phyloP scores from a whole-genome alignment of 2,329 filamentous ascomycete genomes.

The Colletotrichum siamense region DNA sequence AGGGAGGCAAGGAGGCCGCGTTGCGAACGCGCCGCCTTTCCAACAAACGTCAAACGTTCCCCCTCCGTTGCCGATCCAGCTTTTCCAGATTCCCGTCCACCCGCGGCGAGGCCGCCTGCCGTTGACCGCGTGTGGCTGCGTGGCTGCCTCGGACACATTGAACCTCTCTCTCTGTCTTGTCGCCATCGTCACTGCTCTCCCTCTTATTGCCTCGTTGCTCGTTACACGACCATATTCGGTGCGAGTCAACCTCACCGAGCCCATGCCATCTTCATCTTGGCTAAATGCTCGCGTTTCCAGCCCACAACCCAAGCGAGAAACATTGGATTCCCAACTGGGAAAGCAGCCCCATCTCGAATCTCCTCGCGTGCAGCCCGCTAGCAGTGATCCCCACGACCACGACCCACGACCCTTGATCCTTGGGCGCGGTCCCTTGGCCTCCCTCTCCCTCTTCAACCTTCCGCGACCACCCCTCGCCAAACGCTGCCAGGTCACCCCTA shows the following conservation, averaged over 20 bases:
- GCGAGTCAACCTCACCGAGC: neutral
- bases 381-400: conserved; percentile 7
- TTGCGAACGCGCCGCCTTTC: conserved; percentile 1
- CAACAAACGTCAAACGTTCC: conserved; percentile 10
- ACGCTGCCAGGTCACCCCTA: neutral
- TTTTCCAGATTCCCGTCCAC: neutral
- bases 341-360: conserved; percentile 14
- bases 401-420: conserved; percentile 13
- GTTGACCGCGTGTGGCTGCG: neutral
- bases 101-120: neutral
- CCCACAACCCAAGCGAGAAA: conserved; percentile 16
- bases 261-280: neutral
- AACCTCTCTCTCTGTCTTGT: neutral
- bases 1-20: neutral
- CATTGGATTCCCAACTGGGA: conserved; percentile 16
- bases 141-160: neutral
- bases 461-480: neutral
- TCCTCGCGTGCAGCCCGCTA: conserved; percentile 16
- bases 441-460: neutral
- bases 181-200: neutral
- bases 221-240: neutral
- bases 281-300: neutral
- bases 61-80: neutral
- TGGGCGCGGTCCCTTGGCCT: neutral
- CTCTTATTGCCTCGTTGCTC: neutral